These are phyloP conservation scores for Fraxinus greggii DNA, from an alignment of 305 asterid genomes.

Conservation along the genomic window DNA sequence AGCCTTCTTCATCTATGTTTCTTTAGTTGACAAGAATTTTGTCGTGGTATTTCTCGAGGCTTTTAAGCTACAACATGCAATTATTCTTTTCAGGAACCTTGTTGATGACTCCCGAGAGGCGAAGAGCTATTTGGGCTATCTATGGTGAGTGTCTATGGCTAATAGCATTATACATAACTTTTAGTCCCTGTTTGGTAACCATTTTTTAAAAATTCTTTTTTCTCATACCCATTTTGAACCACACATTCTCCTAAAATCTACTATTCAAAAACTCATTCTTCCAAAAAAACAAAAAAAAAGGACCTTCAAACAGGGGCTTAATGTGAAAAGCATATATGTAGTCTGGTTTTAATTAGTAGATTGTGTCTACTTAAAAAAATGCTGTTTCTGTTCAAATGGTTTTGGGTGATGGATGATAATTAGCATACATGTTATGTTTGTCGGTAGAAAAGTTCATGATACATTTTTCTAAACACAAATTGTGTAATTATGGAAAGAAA, in stretches of 20 bases:
- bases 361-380: neutral
- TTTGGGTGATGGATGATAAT: neutral
- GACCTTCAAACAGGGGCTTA: neutral
- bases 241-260: neutral
- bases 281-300: neutral
- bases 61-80: neutral
- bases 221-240: neutral
- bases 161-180: neutral
- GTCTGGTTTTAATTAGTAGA: neutral
- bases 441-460: neutral
- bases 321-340: neutral
- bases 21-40: conserved; percentile 26
- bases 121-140: conserved; percentile 97
- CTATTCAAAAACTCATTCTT: neutral
- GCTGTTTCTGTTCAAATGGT: neutral
- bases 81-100: conserved; percentile 64
- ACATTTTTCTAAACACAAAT: neutral
- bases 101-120: conserved; percentile 93
- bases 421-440: neutral
- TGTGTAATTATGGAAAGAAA: neutral
- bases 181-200: neutral
- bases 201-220: too few relatives aligned
- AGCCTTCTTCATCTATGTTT: conserved; percentile 31
- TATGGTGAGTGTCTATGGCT: conserved; percentile 58
- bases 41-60: neutral